Evolutionary conservation across 2,329 filamentous ascomycete species (phyloP).

Genomic region (Verticillium nubilum): DNA sequence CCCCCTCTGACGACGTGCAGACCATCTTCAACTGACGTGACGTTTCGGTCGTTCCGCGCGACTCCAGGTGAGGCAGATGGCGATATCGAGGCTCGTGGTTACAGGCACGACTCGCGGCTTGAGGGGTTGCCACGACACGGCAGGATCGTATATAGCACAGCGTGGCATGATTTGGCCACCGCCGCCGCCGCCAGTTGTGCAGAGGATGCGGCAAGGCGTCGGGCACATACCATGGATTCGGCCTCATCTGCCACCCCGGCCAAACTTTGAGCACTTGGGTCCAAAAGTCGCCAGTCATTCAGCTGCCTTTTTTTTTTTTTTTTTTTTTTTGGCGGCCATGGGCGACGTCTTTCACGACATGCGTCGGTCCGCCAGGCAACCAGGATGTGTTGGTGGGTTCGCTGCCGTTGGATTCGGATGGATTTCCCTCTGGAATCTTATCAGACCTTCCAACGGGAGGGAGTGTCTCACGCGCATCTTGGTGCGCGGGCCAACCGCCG

Average conservation of each 20-base stretch:
- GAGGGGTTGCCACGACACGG: not conserved
- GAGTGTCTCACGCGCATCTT: not conserved
- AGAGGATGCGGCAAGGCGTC: not conserved
- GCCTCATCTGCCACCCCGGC: not conserved
- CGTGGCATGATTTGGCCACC: not conserved
- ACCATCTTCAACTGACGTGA: not conserved
- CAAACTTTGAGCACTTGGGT: not conserved
- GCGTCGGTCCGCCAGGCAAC: not conserved
- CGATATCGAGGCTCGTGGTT: not conserved
- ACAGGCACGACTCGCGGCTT: not conserved
- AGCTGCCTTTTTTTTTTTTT: not conserved
- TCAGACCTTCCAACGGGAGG: not conserved
- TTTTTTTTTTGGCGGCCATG: not conserved
- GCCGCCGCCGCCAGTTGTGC: not conserved
- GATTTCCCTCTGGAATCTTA: not conserved
- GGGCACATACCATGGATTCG: not conserved
- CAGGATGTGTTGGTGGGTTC: not conserved
- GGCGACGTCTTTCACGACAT: not conserved
- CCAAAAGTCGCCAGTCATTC: not conserved
- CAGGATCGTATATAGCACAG: not conserved
- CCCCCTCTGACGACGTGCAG: not conserved
- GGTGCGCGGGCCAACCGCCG: not conserved
- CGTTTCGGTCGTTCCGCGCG: not conserved
- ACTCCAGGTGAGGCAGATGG: not conserved
- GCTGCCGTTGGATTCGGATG: not conserved